Evolutionary conservation across 805 yeast genomes (phyloP), one percentile per base, ranked within the genome.

Genomic region (Saccharomycopsis oosterbeekiorum): DNA sequence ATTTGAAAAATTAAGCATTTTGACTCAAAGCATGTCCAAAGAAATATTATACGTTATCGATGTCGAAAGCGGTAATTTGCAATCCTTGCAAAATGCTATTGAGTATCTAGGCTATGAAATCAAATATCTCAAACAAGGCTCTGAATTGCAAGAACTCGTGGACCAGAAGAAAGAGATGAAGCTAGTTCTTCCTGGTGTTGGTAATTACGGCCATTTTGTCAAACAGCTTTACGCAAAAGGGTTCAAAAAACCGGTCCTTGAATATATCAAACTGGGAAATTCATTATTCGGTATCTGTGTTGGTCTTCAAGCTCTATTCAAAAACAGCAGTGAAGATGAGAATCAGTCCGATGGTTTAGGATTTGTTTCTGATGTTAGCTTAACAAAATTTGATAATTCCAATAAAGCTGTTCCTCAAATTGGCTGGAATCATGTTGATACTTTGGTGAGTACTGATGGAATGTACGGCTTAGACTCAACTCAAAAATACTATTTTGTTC

Each of bases 281-380:
- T 89, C 96, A 15, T 75, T 94, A 36, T 89, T 94, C 97, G 99
- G 99, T 5, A 89, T 94, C 65, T 94, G 99, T 76, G 98, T 94
- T 53, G 99, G 99, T 8, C 76, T 94, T 60, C 99, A 94, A 72
- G 80, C 97, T 1, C 77, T 94, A 42, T 90, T 93, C 68, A 73
- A 73, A 17, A 83, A 84, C 1, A 87, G 96, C 58, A 88, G 80
- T 63, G 99, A 94, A 71, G 76, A 72, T 15, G 78, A 80, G 36
- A 29, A 19, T 42, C 12, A 14, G 5, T 62, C 69, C 10, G 65
- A 70, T 17, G 96, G 94, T n/a, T 75, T 88, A 53, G 84, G 85
- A 0, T 73, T 83, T 21, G 74, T 88, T 2, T 78, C 78, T 39
- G 76, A 74, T 37, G 73, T 82, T 51, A 73, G 74, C 9, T 75